Base-by-base conservation (phyloP, 805 yeast species). In the Cyberlindnera suaveolens region DNA sequence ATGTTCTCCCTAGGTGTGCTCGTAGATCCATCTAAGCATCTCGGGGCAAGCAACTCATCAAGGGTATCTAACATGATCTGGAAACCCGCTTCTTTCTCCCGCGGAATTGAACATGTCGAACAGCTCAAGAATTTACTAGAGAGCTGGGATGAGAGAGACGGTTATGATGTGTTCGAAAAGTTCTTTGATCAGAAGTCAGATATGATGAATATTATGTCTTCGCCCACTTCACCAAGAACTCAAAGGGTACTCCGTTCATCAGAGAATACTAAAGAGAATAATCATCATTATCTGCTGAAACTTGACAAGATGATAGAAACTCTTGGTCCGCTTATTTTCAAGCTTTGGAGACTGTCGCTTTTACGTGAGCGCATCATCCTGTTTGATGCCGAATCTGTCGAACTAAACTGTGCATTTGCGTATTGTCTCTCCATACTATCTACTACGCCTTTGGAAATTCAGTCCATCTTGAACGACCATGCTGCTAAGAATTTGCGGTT, bases 1-100 rank as follows among this genome's bases (percentile, higher is more conserved):
- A 75, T 84, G 80, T 83, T 70, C 53, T 77, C 89, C 2, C 56
- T 84, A 9, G 90, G 89, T 0, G 61, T 82, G 1, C 60, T 82
- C 17, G 66, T 77, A 15, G 79, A 78, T 45, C 75, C 74, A 9
- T 53, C 32, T 33, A 57, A 36, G 43, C 46, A 39, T 23, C 11
- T 23, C 11, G 27, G 27, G 27, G 11, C 27, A 10, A 23, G 27
- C 6, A 23, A 23, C 27, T 23, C 27, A 23, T 23, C 27, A 10
- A 23, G 27, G 11, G 27, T 10, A 23, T 43, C 52, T 14, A 45
- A 31, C 34, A 46, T 26, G 29, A 27, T 26, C 46, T 74, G 79
- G 75, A 64, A 56, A 50, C 74, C 67, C 19, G 67, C 64, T 53
- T 61, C 56, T 41, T 70, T 57, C 48, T 61, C 73, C 3, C 53